phyloP scores from a whole-genome alignment of 768 basidiomycete species.

The Paxillus ammoniavirescens region DNA sequence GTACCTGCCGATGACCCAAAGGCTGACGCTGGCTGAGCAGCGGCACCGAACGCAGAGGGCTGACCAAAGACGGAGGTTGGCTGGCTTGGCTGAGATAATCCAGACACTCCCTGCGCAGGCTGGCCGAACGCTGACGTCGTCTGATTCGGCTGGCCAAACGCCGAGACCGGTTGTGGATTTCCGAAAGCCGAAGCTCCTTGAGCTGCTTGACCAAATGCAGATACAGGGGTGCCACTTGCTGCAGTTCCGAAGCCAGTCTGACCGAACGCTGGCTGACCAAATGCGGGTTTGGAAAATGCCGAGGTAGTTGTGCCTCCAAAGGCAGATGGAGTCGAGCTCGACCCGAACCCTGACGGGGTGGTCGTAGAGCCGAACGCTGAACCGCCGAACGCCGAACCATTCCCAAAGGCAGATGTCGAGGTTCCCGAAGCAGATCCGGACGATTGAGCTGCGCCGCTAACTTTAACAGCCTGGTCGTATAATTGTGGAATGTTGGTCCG shows the following conservation, averaged over 20 bases:
- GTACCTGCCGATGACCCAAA: constrained; percentile 29
- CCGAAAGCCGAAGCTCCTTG: constrained; percentile 35
- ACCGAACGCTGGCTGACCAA: constrained; percentile 43
- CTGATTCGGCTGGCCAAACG: constrained; percentile 32
- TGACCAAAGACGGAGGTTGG: constrained; percentile 20
- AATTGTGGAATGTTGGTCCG: constrained; percentile 47
- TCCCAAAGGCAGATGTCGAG: constrained; percentile 19
- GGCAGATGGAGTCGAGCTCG: constrained; percentile 25
- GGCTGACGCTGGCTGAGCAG: constrained; percentile 26
- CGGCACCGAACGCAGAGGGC: constrained; percentile 32
- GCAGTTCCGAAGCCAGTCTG: constrained; percentile 29
- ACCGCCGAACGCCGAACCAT: constrained; percentile 18
- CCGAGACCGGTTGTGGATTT: constrained; percentile 30
- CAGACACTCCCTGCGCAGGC: constrained; percentile 22
- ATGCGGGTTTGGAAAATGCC: constrained; percentile 25
- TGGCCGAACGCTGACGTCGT: constrained; percentile 37
- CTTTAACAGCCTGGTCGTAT: constrained; percentile 51
- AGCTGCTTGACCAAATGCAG: constrained; percentile 28
- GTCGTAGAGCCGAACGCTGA: constrained; percentile 41
- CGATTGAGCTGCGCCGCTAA: constrained; percentile 30
- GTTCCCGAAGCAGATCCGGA: constrained; percentile 7
- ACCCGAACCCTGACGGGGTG: constrained; percentile 40
- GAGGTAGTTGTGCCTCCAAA: constrained; percentile 30
- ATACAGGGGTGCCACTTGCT: constrained; percentile 11
- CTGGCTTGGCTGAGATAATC: constrained; percentile 34